Conservation (phyloP, 352 stramenopile genomes). For the Globisporangium carolinianum region DNA sequence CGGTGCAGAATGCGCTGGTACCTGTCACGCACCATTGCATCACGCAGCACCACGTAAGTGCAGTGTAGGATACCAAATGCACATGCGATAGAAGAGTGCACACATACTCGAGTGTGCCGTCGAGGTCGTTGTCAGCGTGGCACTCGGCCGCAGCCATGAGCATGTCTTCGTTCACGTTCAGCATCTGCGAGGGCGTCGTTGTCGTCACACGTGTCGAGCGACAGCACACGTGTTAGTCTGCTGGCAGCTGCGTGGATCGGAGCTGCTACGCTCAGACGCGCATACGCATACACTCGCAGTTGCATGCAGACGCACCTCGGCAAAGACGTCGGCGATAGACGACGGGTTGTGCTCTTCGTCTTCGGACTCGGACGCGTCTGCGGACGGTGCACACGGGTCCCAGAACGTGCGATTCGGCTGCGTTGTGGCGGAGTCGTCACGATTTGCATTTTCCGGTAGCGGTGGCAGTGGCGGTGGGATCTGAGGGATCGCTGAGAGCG, state of each 20-base stretch:
- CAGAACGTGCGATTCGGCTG: slow-evolving; percentile 1
- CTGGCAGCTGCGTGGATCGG: too few relatives aligned
- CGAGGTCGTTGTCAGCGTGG: slow-evolving; percentile 42
- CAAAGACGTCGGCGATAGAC: slow-evolving; percentile 63
- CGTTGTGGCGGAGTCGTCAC: not conserved
- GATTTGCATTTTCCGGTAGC: not conserved
- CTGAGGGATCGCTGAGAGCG: too few relatives aligned
- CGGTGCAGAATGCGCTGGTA: slow-evolving; percentile 71
- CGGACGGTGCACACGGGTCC: not conserved
- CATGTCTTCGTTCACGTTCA: slow-evolving; percentile 71
- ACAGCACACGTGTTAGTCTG: not conserved
- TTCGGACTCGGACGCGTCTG: slow-evolving; percentile 7
- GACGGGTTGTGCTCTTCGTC: slow-evolving; percentile 33
- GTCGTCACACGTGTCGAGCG: not conserved
- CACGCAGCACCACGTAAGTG: not conserved
- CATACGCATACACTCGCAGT: not conserved
- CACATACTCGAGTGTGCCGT: slow-evolving; percentile 48
- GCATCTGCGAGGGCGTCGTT: slow-evolving; percentile 32
- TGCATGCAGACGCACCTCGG: slow-evolving; percentile 27
- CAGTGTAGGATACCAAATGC: not conserved
- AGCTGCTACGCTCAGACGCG: not conserved
- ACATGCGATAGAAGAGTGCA: not conserved
- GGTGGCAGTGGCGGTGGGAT: not conserved
- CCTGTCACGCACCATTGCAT: slow-evolving; percentile 11
- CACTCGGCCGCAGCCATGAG: slow-evolving; percentile 49